Conservation (phyloP, 345 rosid genomes). For the Eucalyptus rudis region DNA sequence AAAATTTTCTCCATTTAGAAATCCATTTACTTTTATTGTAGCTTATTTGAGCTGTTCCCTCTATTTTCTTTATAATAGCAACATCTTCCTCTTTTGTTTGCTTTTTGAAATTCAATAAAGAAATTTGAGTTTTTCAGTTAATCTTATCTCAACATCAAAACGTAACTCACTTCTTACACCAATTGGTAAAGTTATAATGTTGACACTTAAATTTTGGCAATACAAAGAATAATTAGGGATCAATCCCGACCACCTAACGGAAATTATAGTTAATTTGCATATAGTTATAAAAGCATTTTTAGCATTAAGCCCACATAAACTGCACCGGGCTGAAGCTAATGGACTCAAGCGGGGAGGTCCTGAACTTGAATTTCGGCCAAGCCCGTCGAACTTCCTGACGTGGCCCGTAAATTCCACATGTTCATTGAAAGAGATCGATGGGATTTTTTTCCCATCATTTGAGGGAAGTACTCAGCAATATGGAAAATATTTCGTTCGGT, state of each 20-base stretch:
- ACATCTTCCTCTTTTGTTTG: background rate
- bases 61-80: background rate
- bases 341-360: background rate
- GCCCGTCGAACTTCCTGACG: background rate
- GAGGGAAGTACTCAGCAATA: background rate
- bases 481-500: background rate
- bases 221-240: background rate
- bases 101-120: background rate
- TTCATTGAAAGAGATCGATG: background rate
- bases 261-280: too few relatives aligned
- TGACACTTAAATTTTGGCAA: accelerated
- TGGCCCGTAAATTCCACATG: background rate
- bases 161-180: background rate
- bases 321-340: background rate
- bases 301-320: background rate
- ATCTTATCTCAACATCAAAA: background rate
- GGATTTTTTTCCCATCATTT: background rate
- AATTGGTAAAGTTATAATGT: background rate
- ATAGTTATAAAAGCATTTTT: background rate
- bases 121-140: background rate
- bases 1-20: background rate
- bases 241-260: background rate
- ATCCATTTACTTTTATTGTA: too few relatives aligned
- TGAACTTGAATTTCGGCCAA: background rate
- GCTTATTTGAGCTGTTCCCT: background rate